Percentiles rank a stretch among this genome's conserved stretches.
Evolutionary conservation across 768 basidiomycete genomes (phyloP).

Genomic region (Xerocomus brunneocitrinus): DNA sequence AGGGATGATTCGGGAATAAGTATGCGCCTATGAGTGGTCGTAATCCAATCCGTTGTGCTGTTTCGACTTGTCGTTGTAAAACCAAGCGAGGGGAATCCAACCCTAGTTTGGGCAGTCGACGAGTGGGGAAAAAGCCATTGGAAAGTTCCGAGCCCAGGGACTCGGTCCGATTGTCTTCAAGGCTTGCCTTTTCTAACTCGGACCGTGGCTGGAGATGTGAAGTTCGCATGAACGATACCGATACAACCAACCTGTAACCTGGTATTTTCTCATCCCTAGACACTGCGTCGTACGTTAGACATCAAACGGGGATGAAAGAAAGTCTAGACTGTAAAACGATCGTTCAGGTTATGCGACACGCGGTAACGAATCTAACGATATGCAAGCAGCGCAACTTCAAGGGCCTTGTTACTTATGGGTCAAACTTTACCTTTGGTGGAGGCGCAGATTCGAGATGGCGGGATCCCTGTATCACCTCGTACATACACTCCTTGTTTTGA

Average conservation of each 20-base stretch:
- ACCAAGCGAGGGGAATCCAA: constrained; percentile 9
- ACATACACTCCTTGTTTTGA: not conserved
- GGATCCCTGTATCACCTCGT: not conserved
- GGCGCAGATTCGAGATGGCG: not conserved
- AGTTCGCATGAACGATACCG: not conserved
- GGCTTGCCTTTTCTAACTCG: not conserved
- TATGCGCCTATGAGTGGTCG: not conserved
- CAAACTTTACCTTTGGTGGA: not conserved
- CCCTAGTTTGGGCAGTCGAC: not conserved
- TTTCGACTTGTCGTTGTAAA: not conserved
- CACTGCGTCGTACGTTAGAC: not conserved
- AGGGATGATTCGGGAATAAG: not conserved
- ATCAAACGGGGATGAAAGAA: not conserved
- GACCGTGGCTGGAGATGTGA: not conserved
- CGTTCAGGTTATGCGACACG: not conserved
- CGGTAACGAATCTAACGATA: not conserved
- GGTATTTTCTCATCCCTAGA: not conserved
- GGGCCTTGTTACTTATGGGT: not conserved
- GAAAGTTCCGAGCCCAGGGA: not conserved
- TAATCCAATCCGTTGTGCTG: constrained; percentile 1
- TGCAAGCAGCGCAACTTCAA: not conserved
- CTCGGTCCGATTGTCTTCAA: not conserved
- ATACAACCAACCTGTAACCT: not conserved
- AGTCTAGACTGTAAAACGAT: not conserved
- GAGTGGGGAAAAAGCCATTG: not conserved